Base-by-base conservation (phyloP, 495 filamentous ascomycete species). In the Podospora comata region DNA sequence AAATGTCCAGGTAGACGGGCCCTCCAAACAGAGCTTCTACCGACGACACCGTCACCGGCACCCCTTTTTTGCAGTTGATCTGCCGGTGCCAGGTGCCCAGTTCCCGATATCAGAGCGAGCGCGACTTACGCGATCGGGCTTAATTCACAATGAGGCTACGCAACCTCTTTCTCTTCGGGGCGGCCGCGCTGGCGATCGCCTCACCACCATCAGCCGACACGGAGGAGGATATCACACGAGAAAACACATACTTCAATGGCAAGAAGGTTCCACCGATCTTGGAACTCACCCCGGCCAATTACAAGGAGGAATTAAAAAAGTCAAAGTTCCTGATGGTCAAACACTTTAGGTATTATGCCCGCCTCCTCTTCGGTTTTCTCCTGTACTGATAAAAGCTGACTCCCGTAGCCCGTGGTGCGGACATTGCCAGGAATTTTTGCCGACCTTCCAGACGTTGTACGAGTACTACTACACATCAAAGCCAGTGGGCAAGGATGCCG, bases 391-490 rank as follows among this genome's bases (percentile, higher is more conserved):
- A 23, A 20, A 60, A 70, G 62, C 71, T 75, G 28, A 73, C 63
- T 19, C 60, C 26, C 26, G 19, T 65, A 91, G 75, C 74, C 85
- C 85, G 26, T 86, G 83, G 27, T 97, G 94, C 75, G 81, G 80
- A 54, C 95, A 98, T 79, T 98, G 96, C 80, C 81, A 85, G 71
- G 82, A 83, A 55, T 88, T 92, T 71, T 92, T 91, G 44, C 96
- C 96, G 28, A 89, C 86, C 63, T 98, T 88, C 84, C 92, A 97
- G 81, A 97, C 94, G 6, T 81, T 96, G 26, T 96, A 97, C 80
- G 95, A 98, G 78, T 97, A 88, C 79, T 97, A 97, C 81, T 97
- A 94, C 78, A 97, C 94, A 6, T 95, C 91, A n/a, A 88, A 91
- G 72, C 89, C 92, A 13, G 75, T 65, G 16, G 76, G 75, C 32